Evolutionary conservation across 176 grass and related monocot genomes (phyloP).

Genomic region (Rhipidocladum racemiflorum): DNA sequence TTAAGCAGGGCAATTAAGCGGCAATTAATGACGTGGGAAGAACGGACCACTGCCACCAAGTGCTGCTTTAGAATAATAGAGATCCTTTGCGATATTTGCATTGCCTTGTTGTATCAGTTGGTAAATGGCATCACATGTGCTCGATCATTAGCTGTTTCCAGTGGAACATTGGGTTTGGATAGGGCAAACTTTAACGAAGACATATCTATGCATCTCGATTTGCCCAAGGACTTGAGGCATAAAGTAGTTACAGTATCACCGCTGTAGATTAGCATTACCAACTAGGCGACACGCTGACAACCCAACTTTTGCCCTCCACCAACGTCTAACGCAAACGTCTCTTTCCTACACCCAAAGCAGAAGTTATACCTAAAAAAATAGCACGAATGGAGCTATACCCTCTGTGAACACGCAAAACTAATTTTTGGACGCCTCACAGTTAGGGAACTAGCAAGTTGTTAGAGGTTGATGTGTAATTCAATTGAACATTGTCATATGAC

Average conservation of each 20-base stretch:
- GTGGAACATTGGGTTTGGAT: constrained; percentile 30
- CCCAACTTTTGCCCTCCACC: not conserved
- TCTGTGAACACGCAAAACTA: not conserved
- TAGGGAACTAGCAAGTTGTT: not conserved
- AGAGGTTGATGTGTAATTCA: not conserved
- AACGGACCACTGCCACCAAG: too few relatives aligned
- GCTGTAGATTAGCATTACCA: not conserved
- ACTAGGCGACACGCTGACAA: not conserved
- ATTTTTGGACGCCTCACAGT: not conserved
- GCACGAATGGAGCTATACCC: not conserved
- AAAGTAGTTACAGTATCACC: constrained; percentile 23
- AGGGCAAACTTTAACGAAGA: constrained; percentile 3
- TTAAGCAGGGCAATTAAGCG: too few relatives aligned
- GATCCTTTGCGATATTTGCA: not conserved
- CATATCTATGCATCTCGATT: not conserved
- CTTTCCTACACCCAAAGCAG: too few relatives aligned
- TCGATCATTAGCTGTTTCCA: not conserved
- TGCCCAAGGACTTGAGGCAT: constrained; percentile 18
- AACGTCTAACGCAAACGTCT: not conserved
- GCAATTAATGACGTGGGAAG: too few relatives aligned
- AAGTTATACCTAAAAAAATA: too few relatives aligned
- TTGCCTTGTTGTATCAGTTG: not conserved
- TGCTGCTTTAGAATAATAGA: too few relatives aligned
- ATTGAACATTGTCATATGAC: not conserved
- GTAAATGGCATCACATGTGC: constrained; percentile 13